Conservation (phyloP, 495 filamentous ascomycete species). For the Chaetomium fimeti region DNA sequence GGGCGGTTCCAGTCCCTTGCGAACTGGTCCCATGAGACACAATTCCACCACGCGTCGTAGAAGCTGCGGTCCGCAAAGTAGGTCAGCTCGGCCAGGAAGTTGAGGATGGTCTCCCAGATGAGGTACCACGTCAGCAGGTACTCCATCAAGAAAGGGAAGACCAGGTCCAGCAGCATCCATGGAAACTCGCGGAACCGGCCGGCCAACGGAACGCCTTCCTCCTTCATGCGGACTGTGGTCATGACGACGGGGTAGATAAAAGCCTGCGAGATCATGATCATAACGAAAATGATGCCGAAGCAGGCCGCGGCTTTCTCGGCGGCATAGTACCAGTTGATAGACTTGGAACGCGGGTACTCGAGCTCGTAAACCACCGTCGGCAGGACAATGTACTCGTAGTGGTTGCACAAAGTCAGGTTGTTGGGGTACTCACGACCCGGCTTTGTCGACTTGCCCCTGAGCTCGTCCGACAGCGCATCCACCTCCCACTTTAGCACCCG, state of each 20-base stretch:
- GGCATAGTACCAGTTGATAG: conserved; percentile 69
- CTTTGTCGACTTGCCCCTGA: conserved; percentile 55
- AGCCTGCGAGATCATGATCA: conserved; percentile 57
- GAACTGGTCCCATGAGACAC: conserved; percentile 63
- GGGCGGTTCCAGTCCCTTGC: conserved; percentile 71
- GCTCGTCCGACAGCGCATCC: conserved; percentile 59
- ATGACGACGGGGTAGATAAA: conserved; percentile 66
- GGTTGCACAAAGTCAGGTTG: conserved; percentile 65
- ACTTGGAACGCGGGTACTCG: conserved; percentile 67
- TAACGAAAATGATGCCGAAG: conserved; percentile 66
- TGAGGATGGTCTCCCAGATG: conserved; percentile 78
- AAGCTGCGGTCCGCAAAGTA: conserved; percentile 74
- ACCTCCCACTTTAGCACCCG: conserved; percentile 61
- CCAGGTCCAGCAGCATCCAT: conserved; percentile 64
- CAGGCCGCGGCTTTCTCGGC: conserved; percentile 65
- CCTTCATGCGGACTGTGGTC: conserved; percentile 62
- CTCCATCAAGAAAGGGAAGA: conserved; percentile 75
- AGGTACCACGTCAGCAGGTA: conserved; percentile 70
- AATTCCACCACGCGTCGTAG: conserved; percentile 73
- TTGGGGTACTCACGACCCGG: conserved; percentile 55
- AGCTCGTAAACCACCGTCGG: conserved; percentile 77
- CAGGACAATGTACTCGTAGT: conserved; percentile 67
- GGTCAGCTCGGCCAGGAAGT: conserved; percentile 70
- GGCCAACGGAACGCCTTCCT: conserved; percentile 55
- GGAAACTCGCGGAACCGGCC: conserved; percentile 65